phyloP scores from a whole-genome alignment of 23 red algal genomes.

The Cyanidiococcus yangmingshanensis region DNA sequence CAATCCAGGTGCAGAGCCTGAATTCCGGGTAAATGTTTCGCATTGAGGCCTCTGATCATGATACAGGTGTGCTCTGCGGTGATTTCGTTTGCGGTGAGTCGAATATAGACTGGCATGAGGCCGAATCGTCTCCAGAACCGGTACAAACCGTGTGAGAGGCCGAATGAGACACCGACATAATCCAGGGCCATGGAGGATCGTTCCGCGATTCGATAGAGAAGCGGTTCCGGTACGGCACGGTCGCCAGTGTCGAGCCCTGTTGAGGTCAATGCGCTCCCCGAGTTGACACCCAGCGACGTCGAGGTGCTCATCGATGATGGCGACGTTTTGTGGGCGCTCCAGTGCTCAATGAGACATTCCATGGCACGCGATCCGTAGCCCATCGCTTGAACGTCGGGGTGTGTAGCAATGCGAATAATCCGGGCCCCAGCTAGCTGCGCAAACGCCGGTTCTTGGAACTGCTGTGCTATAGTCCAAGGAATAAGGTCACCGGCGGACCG shows the following conservation, averaged over 20 bases:
- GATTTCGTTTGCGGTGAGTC: conserved; percentile 71
- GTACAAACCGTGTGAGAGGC: conserved; percentile 68
- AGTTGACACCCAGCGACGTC: background rate
- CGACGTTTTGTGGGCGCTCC: background rate
- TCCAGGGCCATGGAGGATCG: conserved; percentile 35
- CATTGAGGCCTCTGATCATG: conserved; percentile 27
- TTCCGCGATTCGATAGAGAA: conserved; percentile 52
- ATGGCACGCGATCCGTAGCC: conserved; percentile 89
- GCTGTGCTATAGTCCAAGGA: conserved; percentile 91
- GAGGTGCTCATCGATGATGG: conserved; percentile 1
- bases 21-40: background rate
- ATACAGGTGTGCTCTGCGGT: conserved; percentile 95
- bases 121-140: conserved; percentile 71
- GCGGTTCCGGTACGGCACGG: conserved; percentile 25
- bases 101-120: conserved; percentile 68
- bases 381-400: conserved; percentile 88
- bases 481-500: conserved; percentile 83
- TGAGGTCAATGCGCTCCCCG: background rate
- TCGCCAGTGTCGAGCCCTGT: background rate
- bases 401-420: conserved; percentile 76
- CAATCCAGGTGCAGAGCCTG: conserved; percentile 49
- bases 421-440: conserved; percentile 65
- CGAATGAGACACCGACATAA: conserved; percentile 93
- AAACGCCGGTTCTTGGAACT: conserved; percentile 88
- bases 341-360: conserved; percentile 38